Base-by-base conservation (phyloP, 306 rosid genomes). In the Gynostemma pentaphyllum region DNA sequence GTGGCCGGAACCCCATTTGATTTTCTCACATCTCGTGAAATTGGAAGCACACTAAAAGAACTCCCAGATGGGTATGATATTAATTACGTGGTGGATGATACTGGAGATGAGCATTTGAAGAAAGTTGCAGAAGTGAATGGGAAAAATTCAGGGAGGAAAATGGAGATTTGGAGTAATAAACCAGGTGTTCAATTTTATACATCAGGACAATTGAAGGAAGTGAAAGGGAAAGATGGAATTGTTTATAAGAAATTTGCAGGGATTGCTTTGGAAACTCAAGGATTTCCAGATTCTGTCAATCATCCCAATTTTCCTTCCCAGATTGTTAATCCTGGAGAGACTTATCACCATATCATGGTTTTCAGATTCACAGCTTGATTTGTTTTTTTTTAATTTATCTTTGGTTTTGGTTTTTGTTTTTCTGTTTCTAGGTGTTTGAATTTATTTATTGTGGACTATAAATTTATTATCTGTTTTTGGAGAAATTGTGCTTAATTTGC, bases 91-190 rank as follows among this genome's bases (percentile, higher is more conserved):
- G 30, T 83, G 8, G 83, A 85, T 64, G 70, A 27, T 24, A 18
- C 52, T 4, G 7, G 27, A 1, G 10, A 10, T 2, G 2, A 27
- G 28, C 79, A 81, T 36, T 56, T 83, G 1, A 69, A 15, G 26
- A 81, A 78, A 49, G 85, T 63, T 9, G 86, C 73, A 5, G 39
- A 70, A 12, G 74, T 83, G 28, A 40, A 37, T 16, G 88, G 80
- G 18, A 49, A 53, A 3, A 69, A 46, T 1, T 81, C 94, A 9
- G 88, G 96, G 15, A 76, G 96, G 53, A 76, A 70, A 69, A 9
- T 85, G 86, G 90, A 88, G 74, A 11, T 88, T 9, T 88, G 88
- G 86, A 72, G 94, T 7, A 74, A 78, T 46, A 75, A 72, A 52
- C 57, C 76, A n/a, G 96, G 94, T 6, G 6, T 88, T 40, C 94